These are phyloP conservation scores for Thermoascus crustaceus DNA, from an alignment of 2,329 filamentous ascomycete genomes.

Conservation along the genomic window DNA sequence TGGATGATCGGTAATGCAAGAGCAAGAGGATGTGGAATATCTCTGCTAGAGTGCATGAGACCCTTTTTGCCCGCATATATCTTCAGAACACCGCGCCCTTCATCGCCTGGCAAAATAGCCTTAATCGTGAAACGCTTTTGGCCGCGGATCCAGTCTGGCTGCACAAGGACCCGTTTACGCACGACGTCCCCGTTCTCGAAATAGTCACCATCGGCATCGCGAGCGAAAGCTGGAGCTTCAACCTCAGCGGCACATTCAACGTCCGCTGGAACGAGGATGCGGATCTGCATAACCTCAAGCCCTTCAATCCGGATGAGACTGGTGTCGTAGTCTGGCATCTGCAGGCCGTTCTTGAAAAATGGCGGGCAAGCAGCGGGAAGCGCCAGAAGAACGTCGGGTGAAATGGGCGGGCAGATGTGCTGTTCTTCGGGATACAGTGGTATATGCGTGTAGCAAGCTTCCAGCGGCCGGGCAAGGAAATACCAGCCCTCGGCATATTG, in stretches of 20 bases:
- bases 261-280: constrained; percentile 78
- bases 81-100: constrained; percentile 79
- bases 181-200: constrained; percentile 87
- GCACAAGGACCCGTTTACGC: constrained; percentile 77
- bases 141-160: constrained; percentile 83
- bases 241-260: constrained; percentile 90
- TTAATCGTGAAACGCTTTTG: constrained; percentile 91
- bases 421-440: constrained; percentile 82
- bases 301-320: constrained; percentile 78
- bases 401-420: constrained; percentile 81
- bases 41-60: constrained; percentile 93
- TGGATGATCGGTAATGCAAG: constrained; percentile 86
- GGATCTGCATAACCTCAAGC: constrained; percentile 85
- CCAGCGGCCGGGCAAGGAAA: constrained; percentile 80
- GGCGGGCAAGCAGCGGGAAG: constrained; percentile 78
- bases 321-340: constrained; percentile 86
- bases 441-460: constrained; percentile 93
- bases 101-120: constrained; percentile 81
- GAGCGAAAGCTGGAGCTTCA: constrained; percentile 70
- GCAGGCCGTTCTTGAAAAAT: constrained; percentile 74
- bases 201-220: constrained; percentile 80
- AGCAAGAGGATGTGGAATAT: constrained; percentile 87
- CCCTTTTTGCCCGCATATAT: constrained; percentile 91
- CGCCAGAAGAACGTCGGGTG: constrained; percentile 76
- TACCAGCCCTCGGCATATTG: constrained; percentile 78